These are phyloP conservation scores for Pseudocercospora eumusae DNA, from an alignment of 2,329 filamentous ascomycete species.

Conservation along the genomic window DNA sequence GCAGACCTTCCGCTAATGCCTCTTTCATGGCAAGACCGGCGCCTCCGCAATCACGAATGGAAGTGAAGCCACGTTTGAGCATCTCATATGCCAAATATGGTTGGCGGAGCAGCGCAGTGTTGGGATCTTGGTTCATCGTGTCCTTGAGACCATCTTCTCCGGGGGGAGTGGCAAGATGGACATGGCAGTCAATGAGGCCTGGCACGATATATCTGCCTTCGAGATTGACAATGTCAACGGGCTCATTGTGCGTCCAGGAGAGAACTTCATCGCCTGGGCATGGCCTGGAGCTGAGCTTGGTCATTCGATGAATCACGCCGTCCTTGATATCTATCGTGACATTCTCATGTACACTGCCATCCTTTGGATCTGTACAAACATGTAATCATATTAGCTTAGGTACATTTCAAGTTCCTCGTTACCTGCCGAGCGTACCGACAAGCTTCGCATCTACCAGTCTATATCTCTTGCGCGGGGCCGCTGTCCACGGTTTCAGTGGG, in stretches of 20 bases:
- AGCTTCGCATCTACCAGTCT: slow-evolving; percentile 30
- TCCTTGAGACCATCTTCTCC: slow-evolving; percentile 45
- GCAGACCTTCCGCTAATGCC: slow-evolving; percentile 58
- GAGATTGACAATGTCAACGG: slow-evolving; percentile 43
- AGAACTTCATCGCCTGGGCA: slow-evolving; percentile 36
- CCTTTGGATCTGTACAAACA: slow-evolving; percentile 34
- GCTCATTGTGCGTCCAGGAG: slow-evolving; percentile 32
- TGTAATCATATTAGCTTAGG: background rate
- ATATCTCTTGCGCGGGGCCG: slow-evolving; percentile 25
- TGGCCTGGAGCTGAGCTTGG: slow-evolving; percentile 31
- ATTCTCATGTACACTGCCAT: slow-evolving; percentile 35
- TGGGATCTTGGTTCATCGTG: slow-evolving; percentile 41
- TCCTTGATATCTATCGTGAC: slow-evolving; percentile 38
- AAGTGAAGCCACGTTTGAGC: slow-evolving; percentile 60
- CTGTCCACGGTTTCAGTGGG: slow-evolving; percentile 31
- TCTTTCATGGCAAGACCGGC: slow-evolving; percentile 58
- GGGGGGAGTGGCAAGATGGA: slow-evolving; percentile 51
- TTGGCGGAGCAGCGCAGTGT: slow-evolving; percentile 49
- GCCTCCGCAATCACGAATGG: slow-evolving; percentile 60
- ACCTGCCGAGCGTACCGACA: slow-evolving; percentile 22
- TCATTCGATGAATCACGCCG: slow-evolving; percentile 36
- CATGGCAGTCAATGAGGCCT: slow-evolving; percentile 56
- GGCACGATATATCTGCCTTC: slow-evolving; percentile 51
- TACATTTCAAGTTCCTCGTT: background rate
- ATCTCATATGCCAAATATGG: slow-evolving; percentile 54